These are phyloP conservation scores for Daldinia vernicosa DNA, from an alignment of 495 filamentous ascomycete species.

Conservation along the genomic window DNA sequence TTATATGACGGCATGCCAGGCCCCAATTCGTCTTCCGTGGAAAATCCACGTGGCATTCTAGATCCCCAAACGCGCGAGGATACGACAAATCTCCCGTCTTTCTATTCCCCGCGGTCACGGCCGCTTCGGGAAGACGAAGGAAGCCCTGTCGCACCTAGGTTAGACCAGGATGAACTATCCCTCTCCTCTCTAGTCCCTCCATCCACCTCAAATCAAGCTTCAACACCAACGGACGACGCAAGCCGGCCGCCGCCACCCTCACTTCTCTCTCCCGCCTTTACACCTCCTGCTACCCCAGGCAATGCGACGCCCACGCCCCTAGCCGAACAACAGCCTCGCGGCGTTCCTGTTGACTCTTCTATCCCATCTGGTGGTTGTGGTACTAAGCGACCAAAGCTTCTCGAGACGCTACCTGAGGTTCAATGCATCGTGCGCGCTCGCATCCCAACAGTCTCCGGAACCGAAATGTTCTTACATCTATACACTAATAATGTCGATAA, in stretches of 20 bases:
- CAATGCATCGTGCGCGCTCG: constrained; percentile 84
- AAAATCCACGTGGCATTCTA: background rate
- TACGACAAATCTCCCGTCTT: constrained; percentile 52
- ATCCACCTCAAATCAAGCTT: background rate
- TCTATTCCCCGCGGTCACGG: constrained; percentile 57
- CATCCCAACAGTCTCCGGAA: constrained; percentile 85
- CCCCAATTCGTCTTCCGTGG: constrained; percentile 18
- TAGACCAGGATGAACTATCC: constrained; percentile 32
- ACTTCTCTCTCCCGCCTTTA: constrained; percentile 79
- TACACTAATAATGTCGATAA: constrained; percentile 92
- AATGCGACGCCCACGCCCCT: constrained; percentile 60
- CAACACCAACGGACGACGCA: constrained; percentile 13
- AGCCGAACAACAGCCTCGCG: constrained; percentile 51
- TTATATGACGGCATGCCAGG: constrained; percentile 24
- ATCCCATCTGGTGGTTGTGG: constrained; percentile 59
- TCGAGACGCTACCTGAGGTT: constrained; percentile 75
- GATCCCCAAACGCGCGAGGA: constrained; percentile 38
- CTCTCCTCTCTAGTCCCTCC: constrained; percentile 17
- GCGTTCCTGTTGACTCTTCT: constrained; percentile 64
- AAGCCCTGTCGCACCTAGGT: constrained; percentile 10
- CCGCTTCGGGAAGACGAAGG: constrained; percentile 35
- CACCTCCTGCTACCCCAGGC: constrained; percentile 80
- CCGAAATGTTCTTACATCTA: constrained; percentile 96
- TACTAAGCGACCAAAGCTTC: constrained; percentile 69
- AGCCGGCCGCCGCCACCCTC: constrained; percentile 49